Percentiles rank a stretch among this genome's conserved stretches.
These are phyloP conservation scores for Drosera spatulata DNA, from an alignment of 179 eudicot genomes.

Conservation along the genomic window DNA sequence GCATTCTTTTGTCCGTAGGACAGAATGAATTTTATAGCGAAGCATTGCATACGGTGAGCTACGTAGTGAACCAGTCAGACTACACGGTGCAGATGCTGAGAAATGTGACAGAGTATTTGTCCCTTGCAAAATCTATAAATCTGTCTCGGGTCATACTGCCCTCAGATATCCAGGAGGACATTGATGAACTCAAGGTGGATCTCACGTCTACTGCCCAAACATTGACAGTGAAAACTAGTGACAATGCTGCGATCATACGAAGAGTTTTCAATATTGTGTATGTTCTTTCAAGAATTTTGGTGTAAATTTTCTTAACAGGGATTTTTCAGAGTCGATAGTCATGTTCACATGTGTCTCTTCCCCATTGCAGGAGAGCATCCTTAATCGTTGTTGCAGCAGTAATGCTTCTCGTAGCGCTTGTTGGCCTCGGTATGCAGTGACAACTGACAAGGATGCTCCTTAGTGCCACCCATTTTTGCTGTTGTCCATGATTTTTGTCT, in stretches of 20 bases:
- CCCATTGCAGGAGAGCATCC: slow-evolving; percentile 41
- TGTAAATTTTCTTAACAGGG: too few species aligned
- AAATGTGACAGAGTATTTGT: slow-evolving; percentile 69
- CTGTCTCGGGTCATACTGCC: slow-evolving; percentile 72
- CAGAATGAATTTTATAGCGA: slow-evolving; percentile 57
- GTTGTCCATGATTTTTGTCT: too few species aligned
- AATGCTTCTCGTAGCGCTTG: slow-evolving; percentile 61
- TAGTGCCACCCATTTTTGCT: too few species aligned
- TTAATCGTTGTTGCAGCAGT: slow-evolving; percentile 59
- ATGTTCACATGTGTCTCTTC: neutral
- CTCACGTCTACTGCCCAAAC: slow-evolving; percentile 63
- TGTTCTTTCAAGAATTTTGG: slow-evolving; percentile 3
- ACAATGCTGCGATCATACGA: slow-evolving; percentile 49
- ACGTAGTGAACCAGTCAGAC: slow-evolving; percentile 86
- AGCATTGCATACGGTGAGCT: slow-evolving; percentile 57
- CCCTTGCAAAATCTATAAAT: slow-evolving; percentile 60
- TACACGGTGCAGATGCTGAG: slow-evolving; percentile 73
- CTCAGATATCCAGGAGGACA: slow-evolving; percentile 43
- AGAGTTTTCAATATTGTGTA: slow-evolving; percentile 70
- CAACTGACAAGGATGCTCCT: neutral
- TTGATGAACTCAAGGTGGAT: slow-evolving; percentile 53
- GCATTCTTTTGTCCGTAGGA: slow-evolving; percentile 68
- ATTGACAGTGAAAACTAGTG: slow-evolving; percentile 47
- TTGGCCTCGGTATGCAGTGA: slow-evolving; percentile 68
- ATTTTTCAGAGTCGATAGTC: too few species aligned